Conservation (phyloP, 768 basidiomycete species). For the Boletus sp. region DNA sequence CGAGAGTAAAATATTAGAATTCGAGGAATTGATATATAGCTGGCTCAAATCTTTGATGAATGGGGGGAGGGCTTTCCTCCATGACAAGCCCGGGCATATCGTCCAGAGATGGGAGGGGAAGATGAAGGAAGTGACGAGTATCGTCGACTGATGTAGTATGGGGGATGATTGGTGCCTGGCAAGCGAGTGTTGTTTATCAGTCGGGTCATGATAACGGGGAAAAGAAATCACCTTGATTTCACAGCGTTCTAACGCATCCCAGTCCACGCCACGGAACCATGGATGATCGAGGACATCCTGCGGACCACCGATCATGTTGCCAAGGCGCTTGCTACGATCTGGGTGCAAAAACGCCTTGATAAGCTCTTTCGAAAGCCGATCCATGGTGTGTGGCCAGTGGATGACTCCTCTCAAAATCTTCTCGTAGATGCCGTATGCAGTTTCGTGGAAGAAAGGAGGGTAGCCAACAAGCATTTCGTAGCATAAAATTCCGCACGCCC, state of each 20-base stretch:
- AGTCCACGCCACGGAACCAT: constrained; percentile 96
- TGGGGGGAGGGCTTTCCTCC: constrained; percentile 57
- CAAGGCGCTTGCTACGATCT: constrained; percentile 87
- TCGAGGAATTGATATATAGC: constrained; percentile 72
- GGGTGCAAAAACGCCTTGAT: constrained; percentile 88
- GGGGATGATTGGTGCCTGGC: constrained; percentile 83
- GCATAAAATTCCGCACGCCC: constrained; percentile 95
- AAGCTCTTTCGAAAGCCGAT: constrained; percentile 84
- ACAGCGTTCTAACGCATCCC: constrained; percentile 81
- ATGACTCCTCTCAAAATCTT: constrained; percentile 89
- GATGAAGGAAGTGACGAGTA: constrained; percentile 81
- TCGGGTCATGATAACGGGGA: neutral
- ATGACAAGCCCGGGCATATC: constrained; percentile 77
- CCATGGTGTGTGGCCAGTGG: constrained; percentile 89
- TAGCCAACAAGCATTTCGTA: constrained; percentile 99
- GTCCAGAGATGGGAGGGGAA: constrained; percentile 71
- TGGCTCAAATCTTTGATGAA: constrained; percentile 65
- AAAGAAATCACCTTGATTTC: constrained; percentile 70
- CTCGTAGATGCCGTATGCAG: constrained; percentile 98
- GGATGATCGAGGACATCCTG: constrained; percentile 89
- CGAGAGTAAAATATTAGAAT: constrained; percentile 47
- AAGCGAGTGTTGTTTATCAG: constrained; percentile 6
- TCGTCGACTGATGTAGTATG: constrained; percentile 78
- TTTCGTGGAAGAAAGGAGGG: constrained; percentile 97
- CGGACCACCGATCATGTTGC: constrained; percentile 90